Conservation (phyloP, 768 basidiomycete species). For the Gloeopeniophorella convolvens region DNA sequence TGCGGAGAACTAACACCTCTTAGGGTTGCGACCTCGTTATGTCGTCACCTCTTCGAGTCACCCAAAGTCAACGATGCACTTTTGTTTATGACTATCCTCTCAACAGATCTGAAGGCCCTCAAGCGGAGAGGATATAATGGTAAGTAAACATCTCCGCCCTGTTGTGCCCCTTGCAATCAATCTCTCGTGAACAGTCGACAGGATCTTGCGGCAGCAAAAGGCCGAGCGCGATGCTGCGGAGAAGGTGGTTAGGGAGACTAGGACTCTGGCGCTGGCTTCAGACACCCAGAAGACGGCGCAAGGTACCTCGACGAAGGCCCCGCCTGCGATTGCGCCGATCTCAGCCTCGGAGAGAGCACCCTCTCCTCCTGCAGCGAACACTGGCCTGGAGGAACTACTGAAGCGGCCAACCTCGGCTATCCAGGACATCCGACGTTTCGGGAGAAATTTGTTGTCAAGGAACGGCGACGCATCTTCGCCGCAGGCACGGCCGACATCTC, state of each 20-base stretch:
- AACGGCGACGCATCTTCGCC: not conserved
- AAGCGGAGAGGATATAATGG: constrained; percentile 84
- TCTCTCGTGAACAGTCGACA: constrained; percentile 55
- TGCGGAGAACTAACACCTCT: constrained; percentile 1
- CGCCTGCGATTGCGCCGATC: not conserved
- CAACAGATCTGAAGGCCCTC: constrained; percentile 78
- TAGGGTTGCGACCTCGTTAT: constrained; percentile 82
- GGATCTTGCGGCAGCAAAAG: constrained; percentile 81
- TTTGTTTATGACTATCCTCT: constrained; percentile 88
- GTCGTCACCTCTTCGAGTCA: constrained; percentile 68
- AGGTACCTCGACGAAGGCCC: constrained; percentile 6
- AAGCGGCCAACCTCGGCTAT: constrained; percentile 9
- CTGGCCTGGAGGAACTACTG: constrained; percentile 16
- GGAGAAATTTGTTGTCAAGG: too few species aligned
- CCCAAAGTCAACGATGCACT: constrained; percentile 83
- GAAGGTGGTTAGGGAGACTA: constrained; percentile 36
- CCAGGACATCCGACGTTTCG: constrained; percentile 8
- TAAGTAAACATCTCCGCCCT: constrained; percentile 25
- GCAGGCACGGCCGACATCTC: too few species aligned
- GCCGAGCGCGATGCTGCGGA: constrained; percentile 55
- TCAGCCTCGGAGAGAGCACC: not conserved
- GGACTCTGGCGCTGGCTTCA: constrained; percentile 10
- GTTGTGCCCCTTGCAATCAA: constrained; percentile 19
- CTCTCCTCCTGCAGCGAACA: not conserved
- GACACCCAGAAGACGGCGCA: constrained; percentile 10